A percentile compares a stretch with the other conserved stretches of the same genome.
These are phyloP conservation scores for Limonium bicolor DNA, from an alignment of 148 eudicot genomes.

Conservation along the genomic window DNA sequence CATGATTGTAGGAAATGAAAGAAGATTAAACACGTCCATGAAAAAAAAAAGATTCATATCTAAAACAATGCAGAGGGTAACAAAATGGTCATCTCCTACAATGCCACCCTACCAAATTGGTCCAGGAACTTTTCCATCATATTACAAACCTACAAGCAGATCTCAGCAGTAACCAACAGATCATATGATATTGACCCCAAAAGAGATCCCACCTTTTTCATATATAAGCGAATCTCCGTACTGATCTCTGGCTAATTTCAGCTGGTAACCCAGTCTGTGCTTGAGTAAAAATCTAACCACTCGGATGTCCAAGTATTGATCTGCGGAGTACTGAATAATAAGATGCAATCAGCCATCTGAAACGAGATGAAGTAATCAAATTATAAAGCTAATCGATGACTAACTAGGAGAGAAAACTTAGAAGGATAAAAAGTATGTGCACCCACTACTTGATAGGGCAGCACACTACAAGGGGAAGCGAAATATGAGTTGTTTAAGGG, in stretches of 20 bases:
- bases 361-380: too few relatives aligned
- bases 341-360: neutral
- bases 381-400: too few relatives aligned
- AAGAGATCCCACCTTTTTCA: slow-evolving; percentile 98
- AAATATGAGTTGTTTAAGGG: neutral
- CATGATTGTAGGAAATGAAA: neutral
- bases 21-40: neutral
- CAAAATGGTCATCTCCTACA: too few relatives aligned
- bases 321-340: slow-evolving; percentile 72
- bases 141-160: too few relatives aligned
- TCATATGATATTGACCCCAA: too few relatives aligned
- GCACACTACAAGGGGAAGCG: neutral
- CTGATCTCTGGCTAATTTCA: slow-evolving; percentile 66
- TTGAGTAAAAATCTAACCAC: slow-evolving; percentile 79
- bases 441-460: neutral
- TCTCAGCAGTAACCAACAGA: too few relatives aligned
- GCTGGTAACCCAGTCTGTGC: slow-evolving; percentile 85
- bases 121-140: too few relatives aligned
- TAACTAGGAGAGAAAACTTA: too few relatives aligned
- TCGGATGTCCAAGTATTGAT: slow-evolving; percentile 87
- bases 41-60: too few relatives aligned
- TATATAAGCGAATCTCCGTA: slow-evolving; percentile 81
- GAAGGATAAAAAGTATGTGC: too few relatives aligned
- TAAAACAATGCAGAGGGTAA: too few relatives aligned
- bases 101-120: too few relatives aligned